Evolutionary conservation across 805 yeast genomes (phyloP).

Genomic region (Blastobotrys terrestris): DNA sequence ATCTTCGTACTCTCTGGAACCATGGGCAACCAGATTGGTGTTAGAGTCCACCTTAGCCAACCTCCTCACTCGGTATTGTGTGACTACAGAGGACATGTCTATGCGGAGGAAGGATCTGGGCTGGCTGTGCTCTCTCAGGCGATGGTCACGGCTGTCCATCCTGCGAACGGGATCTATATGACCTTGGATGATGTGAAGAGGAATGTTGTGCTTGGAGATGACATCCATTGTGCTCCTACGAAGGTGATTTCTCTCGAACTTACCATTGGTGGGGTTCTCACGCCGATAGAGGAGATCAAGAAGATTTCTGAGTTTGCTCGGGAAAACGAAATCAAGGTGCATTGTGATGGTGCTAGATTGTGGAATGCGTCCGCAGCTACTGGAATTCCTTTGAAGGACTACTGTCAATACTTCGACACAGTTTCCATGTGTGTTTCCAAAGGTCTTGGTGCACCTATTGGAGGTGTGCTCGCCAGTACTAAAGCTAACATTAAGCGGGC

Average conservation of each 20-base stretch:
- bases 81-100: constrained; percentile 80
- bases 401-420: constrained; percentile 71
- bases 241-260: constrained; percentile 75
- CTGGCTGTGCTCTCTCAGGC: constrained; percentile 83
- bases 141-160: constrained; percentile 76
- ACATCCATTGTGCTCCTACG: constrained; percentile 83
- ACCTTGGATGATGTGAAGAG: constrained; percentile 70
- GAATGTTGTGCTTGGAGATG: constrained; percentile 63
- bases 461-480: constrained; percentile 73
- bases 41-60: constrained; percentile 63
- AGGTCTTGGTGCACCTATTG: constrained; percentile 87
- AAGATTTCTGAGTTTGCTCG: constrained; percentile 65
- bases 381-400: constrained; percentile 60
- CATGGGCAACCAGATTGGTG: constrained; percentile 79
- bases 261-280: constrained; percentile 73
- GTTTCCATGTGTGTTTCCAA: constrained; percentile 82
- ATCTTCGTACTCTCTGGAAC: constrained; percentile 84
- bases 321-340: constrained; percentile 51
- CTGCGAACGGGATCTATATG: constrained; percentile 65
- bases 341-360: constrained; percentile 86
- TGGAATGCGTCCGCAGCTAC: constrained; percentile 81
- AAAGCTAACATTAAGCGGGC: constrained; percentile 54
- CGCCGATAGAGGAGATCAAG: constrained; percentile 69
- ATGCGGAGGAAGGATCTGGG: constrained; percentile 82
- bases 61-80: constrained; percentile 80